phyloP scores from a whole-genome alignment of 2,329 filamentous ascomycete species.

The Trichoderma endophyticum region DNA sequence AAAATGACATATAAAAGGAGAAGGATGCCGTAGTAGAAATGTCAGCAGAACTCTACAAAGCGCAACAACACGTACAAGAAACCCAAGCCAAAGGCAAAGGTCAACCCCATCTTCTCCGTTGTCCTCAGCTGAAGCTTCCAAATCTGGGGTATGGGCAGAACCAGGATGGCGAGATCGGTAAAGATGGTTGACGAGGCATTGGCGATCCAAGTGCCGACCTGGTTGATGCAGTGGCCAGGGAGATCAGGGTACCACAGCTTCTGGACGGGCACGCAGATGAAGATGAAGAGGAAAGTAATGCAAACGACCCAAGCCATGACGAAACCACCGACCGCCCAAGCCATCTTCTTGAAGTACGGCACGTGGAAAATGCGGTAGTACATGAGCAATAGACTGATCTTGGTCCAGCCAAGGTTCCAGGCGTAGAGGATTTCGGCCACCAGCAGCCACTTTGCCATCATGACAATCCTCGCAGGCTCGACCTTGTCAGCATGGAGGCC shows the following conservation, averaged over 20 bases:
- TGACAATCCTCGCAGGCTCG: slow-evolving; percentile 35
- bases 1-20: not conserved
- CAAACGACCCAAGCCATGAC: slow-evolving; percentile 46
- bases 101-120: slow-evolving; percentile 43
- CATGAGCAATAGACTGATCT: slow-evolving; percentile 49
- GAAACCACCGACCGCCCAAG: slow-evolving; percentile 40
- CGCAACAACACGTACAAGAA: slow-evolving; percentile 38
- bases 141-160: slow-evolving; percentile 44
- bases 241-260: slow-evolving; percentile 47
- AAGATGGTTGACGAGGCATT: slow-evolving; percentile 48
- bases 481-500: slow-evolving; percentile 44
- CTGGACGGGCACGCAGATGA: slow-evolving; percentile 49
- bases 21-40: not conserved
- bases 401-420: slow-evolving; percentile 49
- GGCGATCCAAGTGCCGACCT: slow-evolving; percentile 49
- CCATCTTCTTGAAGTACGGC: slow-evolving; percentile 41
- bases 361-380: slow-evolving; percentile 51
- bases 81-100: slow-evolving; percentile 43
- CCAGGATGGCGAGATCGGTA: slow-evolving; percentile 44
- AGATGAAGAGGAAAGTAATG: slow-evolving; percentile 49
- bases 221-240: slow-evolving; percentile 47
- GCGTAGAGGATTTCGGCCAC: slow-evolving; percentile 48
- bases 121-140: slow-evolving; percentile 43
- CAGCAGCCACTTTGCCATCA: slow-evolving; percentile 46
- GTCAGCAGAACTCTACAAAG: not conserved